Evolutionary conservation across 2,329 filamentous ascomycete species (phyloP), one percentile per base, ranked within the genome.

Genomic region (Alternaria novae-zelandiae): DNA sequence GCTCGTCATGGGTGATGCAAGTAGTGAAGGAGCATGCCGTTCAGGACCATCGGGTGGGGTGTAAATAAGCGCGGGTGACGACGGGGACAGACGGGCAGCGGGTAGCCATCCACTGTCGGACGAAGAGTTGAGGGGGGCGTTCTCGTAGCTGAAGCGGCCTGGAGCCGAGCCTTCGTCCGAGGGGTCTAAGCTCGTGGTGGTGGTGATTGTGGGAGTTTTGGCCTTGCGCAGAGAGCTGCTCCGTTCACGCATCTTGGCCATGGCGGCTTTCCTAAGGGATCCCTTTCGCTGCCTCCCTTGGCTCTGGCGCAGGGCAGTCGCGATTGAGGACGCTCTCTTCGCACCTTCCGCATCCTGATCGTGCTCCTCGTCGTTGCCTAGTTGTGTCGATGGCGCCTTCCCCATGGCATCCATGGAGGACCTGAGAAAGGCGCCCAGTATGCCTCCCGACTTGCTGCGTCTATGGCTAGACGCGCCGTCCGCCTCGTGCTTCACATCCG

Each of bases 221-320:
- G 66, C 65, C 36, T 72, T 74, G 59, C 70, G 71, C 32, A 75
- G 61, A 26, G 74, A 74, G 66, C 73, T 72, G 54, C 73, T 74
- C 45, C 69, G 70, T 57, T 77, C 70, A 25, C 68, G 66, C 68
- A 74, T 70, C 68, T 90, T 90, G 66, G 91, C 91, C 53, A 97
- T 84, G 25, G 93, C 94, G 11, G 92, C 93, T 80, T 97, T 97
- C 63, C 94, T 88, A 77, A 97, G 83, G 11, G 94, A 97, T 5
- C 93, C 94, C 76, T 91, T 92, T 63, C 94, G 88, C 72, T 90
- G 89, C 59, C 93, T 85, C 30, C 72, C 74, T 77, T 85, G 83
- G 59, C 77, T 86, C 62, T 85, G 83, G 59, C 71, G 85, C 54
- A 85, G 76, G 25, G 82, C 83, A 61, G 67, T 72, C 21, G 70